Evolutionary conservation across 1,284 basidiomycete genomes (phyloP), one percentile per base, ranked within the genome.

Genomic region (Boletus smithii): DNA sequence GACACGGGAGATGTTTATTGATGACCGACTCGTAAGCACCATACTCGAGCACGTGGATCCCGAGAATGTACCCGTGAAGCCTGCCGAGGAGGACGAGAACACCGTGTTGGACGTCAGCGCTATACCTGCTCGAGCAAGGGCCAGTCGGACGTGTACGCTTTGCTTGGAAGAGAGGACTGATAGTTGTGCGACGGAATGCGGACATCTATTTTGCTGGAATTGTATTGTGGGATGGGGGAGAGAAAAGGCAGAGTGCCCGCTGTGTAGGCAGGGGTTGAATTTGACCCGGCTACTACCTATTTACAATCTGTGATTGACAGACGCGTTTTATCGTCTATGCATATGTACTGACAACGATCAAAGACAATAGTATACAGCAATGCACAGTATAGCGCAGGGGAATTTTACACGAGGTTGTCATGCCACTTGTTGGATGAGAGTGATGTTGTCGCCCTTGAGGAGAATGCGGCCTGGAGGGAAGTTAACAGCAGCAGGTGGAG

Each of bases 361-460:
- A 29, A 34, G 33, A 51, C 36, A 29, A 22, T 53, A 64, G 51
- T 53, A 42, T 64, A 66, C 57, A 56, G n/a, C 34, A 33, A 29
- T 44, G 35, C 38, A 41, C 43, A 31, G 27, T 37, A 37, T 40
- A 23, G 41, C n/a, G 30, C 32, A 48, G 38, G 18, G 24, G 10
- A 20, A 20, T 52, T 59, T 59, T 68, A 53, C 42, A 43, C 26
- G 31, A 29, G 7, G 30, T 31, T 22, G 41, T 68, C 58, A 66
- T 52, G 67, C 67, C 43, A 81, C 65, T 68, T 85, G 88, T 68
- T 95, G 91, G 62, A 97, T 95, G 44, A 95, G 81, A 24, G 94
- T 95, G 63, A 97, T 97, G 68, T 95, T 97, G 69, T 97, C 94
- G 54, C 94, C 94, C 71, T 97, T 97, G 55, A 97, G 75, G 55